A percentile compares a stretch with the other conserved stretches of the same genome.
Evolutionary conservation across 805 yeast species (phyloP).

Genomic region (Lachancea cidri): DNA sequence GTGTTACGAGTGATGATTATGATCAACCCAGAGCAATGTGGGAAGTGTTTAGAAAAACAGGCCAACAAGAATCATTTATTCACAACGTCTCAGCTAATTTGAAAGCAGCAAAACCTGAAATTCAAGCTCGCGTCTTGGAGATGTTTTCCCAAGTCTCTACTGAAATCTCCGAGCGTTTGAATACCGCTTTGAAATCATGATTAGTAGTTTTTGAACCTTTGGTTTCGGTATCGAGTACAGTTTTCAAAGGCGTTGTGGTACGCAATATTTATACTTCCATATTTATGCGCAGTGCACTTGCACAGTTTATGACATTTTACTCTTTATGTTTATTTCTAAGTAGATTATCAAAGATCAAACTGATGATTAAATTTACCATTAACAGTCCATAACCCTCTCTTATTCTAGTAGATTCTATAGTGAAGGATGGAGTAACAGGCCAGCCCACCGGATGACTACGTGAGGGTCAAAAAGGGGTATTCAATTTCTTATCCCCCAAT

Average conservation of each 20-base stretch:
- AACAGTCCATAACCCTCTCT: no score
- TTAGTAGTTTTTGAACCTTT: neutral
- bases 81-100: constrained; percentile 64
- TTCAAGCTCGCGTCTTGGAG: constrained; percentile 62
- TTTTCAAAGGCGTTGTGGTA: neutral
- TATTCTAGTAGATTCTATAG: no score
- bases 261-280: neutral
- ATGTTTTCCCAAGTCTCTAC: constrained; percentile 58
- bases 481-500: no score
- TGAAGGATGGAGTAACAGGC: no score
- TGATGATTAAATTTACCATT: no score
- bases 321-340: no score
- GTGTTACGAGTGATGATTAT: constrained; percentile 48
- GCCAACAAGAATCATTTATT: constrained; percentile 64
- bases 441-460: no score
- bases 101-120: constrained; percentile 49
- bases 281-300: no score
- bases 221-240: neutral
- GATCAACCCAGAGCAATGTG: constrained; percentile 60
- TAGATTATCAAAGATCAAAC: no score
- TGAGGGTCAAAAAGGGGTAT: no score
- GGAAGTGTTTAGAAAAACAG: constrained; percentile 55
- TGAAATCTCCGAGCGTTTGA: constrained; percentile 45
- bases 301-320: no score
- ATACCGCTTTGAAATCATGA: neutral